Percentiles rank a stretch among this genome's conserved stretches.
Evolutionary conservation across 1,139 yeast genomes (phyloP).

Genomic region (Geotrichum citri-aurantii): DNA sequence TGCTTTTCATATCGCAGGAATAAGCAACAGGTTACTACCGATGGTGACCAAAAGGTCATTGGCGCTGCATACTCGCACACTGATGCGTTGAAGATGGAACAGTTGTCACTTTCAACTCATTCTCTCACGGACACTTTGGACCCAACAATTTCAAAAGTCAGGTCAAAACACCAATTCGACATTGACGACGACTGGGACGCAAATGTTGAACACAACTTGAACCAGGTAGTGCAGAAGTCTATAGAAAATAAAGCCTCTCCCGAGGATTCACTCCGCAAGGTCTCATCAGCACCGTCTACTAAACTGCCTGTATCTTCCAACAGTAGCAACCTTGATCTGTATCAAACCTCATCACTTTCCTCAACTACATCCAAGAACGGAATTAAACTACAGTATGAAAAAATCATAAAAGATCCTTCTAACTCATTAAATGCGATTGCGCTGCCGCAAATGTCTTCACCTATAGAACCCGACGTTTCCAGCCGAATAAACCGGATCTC

Average conservation of each 20-base stretch:
- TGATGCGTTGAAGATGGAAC: slow-evolving; percentile 28
- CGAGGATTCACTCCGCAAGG: slow-evolving; percentile 10
- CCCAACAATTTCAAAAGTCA: slow-evolving; percentile 4
- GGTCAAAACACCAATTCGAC: slow-evolving; percentile 40
- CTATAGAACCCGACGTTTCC: slow-evolving; percentile 45
- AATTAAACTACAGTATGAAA: slow-evolving; percentile 34
- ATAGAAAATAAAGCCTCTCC: slow-evolving; percentile 31
- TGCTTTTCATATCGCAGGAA: not conserved
- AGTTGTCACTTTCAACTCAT: slow-evolving; percentile 17
- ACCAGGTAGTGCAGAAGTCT: slow-evolving; percentile 35
- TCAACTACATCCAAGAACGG: slow-evolving; percentile 21
- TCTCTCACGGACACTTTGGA: slow-evolving; percentile 13
- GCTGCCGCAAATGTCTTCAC: slow-evolving; percentile 7
- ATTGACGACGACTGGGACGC: slow-evolving; percentile 94
- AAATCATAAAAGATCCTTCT: slow-evolving; percentile 34
- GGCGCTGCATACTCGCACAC: slow-evolving; percentile 44
- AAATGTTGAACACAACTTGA: slow-evolving; percentile 52
- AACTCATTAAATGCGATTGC: slow-evolving; percentile 15
- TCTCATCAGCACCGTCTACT: slow-evolving; percentile 5
- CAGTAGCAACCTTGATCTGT: not conserved
- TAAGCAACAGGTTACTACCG: slow-evolving; percentile 16
- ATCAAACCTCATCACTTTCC: not conserved
- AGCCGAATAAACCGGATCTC: slow-evolving; percentile 56
- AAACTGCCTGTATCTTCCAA: not conserved
- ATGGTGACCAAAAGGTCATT: slow-evolving; percentile 36